Percentiles rank a stretch among this genome's conserved stretches.
These are phyloP conservation scores for Yamadazyma epiphylla DNA, from an alignment of 1,139 yeast species.

Conservation along the genomic window DNA sequence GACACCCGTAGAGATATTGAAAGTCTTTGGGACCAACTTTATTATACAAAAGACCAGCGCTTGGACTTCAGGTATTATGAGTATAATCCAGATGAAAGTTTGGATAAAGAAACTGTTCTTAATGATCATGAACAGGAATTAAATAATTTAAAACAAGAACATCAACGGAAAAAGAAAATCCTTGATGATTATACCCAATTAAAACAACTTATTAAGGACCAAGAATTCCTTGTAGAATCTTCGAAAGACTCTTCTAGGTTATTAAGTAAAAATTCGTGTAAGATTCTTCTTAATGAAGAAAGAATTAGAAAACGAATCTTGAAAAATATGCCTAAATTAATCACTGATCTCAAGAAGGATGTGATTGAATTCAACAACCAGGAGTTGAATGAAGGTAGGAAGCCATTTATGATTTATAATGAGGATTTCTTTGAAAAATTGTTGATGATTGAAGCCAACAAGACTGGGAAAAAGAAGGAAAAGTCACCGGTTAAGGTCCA, in stretches of 20 bases:
- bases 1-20: constrained; percentile 59
- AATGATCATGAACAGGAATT: constrained; percentile 64
- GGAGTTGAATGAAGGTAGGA: constrained; percentile 24
- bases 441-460: constrained; percentile 39
- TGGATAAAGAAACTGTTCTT: constrained; percentile 52
- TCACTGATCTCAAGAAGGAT: constrained; percentile 47
- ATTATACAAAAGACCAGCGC: constrained; percentile 48
- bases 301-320: constrained; percentile 63
- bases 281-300: constrained; percentile 76
- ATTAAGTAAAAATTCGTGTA: constrained; percentile 72
- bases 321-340: constrained; percentile 62
- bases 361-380: constrained; percentile 44
- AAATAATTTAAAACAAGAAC: constrained; percentile 44
- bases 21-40: constrained; percentile 59
- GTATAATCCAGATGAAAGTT: constrained; percentile 34
- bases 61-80: constrained; percentile 31
- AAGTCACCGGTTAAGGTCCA: constrained; percentile 1
- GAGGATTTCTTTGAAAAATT: constrained; percentile 45
- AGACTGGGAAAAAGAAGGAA: constrained; percentile 9
- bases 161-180: constrained; percentile 51
- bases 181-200: constrained; percentile 53
- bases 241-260: constrained; percentile 79
- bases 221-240: constrained; percentile 59
- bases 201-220: constrained; percentile 56
- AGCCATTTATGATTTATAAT: constrained; percentile 43